These are phyloP conservation scores for Drosera capensis DNA, from an alignment of 148 eudicot species.

Conservation along the genomic window DNA sequence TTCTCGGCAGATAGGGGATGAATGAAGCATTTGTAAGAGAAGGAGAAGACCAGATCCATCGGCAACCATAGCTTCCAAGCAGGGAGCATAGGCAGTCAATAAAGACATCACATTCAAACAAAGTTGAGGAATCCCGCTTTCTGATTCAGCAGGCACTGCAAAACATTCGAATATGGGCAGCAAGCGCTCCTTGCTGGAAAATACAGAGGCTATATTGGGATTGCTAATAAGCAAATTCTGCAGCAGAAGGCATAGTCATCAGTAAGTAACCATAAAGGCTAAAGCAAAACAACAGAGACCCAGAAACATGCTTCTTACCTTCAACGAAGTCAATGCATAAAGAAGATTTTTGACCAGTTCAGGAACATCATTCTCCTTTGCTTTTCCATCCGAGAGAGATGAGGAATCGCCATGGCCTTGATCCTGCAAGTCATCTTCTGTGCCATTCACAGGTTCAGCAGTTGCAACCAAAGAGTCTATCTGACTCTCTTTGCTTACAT, in stretches of 20 bases:
- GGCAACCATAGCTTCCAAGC: slow-evolving; percentile 98
- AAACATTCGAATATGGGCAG: slow-evolving; percentile 88
- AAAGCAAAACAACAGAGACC: background rate
- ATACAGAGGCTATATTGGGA: slow-evolving; percentile 77
- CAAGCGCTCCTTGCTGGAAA: slow-evolving; percentile 80
- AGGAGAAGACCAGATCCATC: slow-evolving; percentile 89
- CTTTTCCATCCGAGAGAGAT: slow-evolving; percentile 24
- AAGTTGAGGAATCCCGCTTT: slow-evolving; percentile 66
- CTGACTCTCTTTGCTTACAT: slow-evolving; percentile 9
- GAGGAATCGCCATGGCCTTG: slow-evolving; percentile 15
- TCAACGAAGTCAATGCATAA: slow-evolving; percentile 64
- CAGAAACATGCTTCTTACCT: slow-evolving; percentile 28
- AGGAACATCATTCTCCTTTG: slow-evolving; percentile 21
- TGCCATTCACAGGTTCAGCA: slow-evolving; percentile 26
- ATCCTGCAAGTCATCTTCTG: slow-evolving; percentile 16
- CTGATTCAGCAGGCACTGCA: slow-evolving; percentile 57
- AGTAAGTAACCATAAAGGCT: background rate
- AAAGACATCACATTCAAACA: slow-evolving; percentile 75
- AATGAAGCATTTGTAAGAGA: slow-evolving; percentile 86
- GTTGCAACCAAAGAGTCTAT: slow-evolving; percentile 15
- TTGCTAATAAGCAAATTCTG: slow-evolving; percentile 82
- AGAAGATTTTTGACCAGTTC: slow-evolving; percentile 41
- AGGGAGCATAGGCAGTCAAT: slow-evolving; percentile 88
- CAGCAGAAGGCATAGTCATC: slow-evolving; percentile 14
- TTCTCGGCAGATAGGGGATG: slow-evolving; percentile 80